Percentiles rank a stretch among this genome's conserved stretches.
These are phyloP conservation scores for button mushroom (Agaricus bisporus) DNA, from an alignment of 768 basidiomycete genomes.

Conservation along the genomic window DNA sequence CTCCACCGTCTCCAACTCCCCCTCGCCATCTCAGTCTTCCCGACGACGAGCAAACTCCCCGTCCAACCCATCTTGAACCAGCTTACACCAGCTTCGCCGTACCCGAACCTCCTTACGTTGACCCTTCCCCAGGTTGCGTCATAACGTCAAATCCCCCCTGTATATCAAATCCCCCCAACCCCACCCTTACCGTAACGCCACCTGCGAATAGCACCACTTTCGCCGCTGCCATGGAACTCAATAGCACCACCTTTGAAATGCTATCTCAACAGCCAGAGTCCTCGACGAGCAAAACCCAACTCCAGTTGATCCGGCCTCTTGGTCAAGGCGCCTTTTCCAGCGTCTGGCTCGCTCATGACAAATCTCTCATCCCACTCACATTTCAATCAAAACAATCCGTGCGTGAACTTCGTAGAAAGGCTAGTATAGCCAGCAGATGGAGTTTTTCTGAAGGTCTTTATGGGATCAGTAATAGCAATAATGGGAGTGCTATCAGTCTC, in stretches of 20 bases:
- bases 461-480: not conserved
- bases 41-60: constrained; percentile 20
- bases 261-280: constrained; percentile 13
- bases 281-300: constrained; percentile 14
- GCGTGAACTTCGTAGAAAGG: constrained; percentile 29
- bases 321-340: constrained; percentile 72
- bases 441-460: constrained; percentile 14
- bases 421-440: constrained; percentile 16
- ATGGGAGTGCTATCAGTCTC: constrained; percentile 1
- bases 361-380: constrained; percentile 39
- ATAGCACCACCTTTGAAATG: not conserved
- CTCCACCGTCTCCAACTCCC: constrained; percentile 21
- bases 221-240: not conserved
- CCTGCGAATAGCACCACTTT: constrained; percentile 8
- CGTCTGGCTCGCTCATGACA: constrained; percentile 67
- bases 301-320: constrained; percentile 47
- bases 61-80: constrained; percentile 21
- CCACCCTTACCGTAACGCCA: constrained; percentile 11
- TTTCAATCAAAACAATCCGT: constrained; percentile 34
- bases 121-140: constrained; percentile 18
- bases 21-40: constrained; percentile 12
- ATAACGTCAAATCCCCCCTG: constrained; percentile 16
- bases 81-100: constrained; percentile 15
- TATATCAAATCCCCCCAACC: constrained; percentile 8
- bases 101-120: constrained; percentile 18